A percentile compares a stretch with the other conserved stretches of the same genome.
phyloP scores from a whole-genome alignment of 331 rosid genomes.

The Cucumis variabilis region DNA sequence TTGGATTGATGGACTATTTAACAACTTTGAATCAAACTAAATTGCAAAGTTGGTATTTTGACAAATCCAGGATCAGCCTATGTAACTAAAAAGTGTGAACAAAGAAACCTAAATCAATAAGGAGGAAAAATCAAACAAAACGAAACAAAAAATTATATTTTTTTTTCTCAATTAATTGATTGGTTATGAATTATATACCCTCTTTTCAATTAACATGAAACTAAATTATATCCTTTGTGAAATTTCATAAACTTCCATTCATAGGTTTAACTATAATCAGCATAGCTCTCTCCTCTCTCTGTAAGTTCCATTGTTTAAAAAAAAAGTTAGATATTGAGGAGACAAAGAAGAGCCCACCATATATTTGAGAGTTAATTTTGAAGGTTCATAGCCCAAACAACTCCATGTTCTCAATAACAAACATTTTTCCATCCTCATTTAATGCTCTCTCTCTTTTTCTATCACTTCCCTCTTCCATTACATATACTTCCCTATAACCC shows the following conservation, averaged over 20 bases:
- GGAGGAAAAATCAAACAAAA: too few relatives aligned
- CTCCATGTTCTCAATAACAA: constrained; percentile 88
- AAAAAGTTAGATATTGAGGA: constrained; percentile 42
- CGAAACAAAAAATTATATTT: too few relatives aligned
- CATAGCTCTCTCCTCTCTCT: neutral
- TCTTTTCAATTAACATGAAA: neutral
- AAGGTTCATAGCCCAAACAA: constrained; percentile 74
- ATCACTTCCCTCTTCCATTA: constrained; percentile 37
- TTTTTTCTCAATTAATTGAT: neutral
- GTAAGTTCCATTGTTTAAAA: constrained; percentile 35
- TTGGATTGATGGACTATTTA: too few relatives aligned
- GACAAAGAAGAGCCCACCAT: constrained; percentile 72
- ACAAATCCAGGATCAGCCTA: too few relatives aligned
- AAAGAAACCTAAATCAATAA: too few relatives aligned
- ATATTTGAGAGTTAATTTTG: constrained; percentile 56
- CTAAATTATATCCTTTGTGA: neutral
- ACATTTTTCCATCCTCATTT: constrained; percentile 65
- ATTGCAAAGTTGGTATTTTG: too few relatives aligned
- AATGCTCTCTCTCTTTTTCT: constrained; percentile 45
- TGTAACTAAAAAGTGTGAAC: too few relatives aligned
- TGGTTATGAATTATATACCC: neutral
- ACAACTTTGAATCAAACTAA: too few relatives aligned
- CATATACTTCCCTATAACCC: constrained; percentile 20
- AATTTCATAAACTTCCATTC: neutral
- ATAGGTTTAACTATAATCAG: neutral